These are phyloP conservation scores for Oidiodendron maius DNA, from an alignment of 495 filamentous ascomycete genomes.

Conservation along the genomic window DNA sequence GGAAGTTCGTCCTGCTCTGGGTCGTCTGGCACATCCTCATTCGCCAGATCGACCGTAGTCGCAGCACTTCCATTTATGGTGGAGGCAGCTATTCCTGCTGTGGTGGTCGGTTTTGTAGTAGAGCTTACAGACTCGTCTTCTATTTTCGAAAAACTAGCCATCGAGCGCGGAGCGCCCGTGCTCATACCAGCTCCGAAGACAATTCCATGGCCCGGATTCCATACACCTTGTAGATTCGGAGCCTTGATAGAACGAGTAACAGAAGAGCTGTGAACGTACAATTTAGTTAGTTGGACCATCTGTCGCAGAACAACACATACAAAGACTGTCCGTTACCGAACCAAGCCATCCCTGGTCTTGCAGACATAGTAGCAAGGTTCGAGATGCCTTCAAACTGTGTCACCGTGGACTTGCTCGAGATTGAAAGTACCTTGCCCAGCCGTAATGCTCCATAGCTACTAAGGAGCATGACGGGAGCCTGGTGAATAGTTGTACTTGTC, in stretches of 20 bases:
- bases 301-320: too few species aligned
- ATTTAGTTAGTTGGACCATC: too few species aligned
- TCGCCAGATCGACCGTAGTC: neutral
- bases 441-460: slow-evolving; percentile 22
- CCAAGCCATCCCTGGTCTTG: slow-evolving; percentile 7
- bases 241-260: slow-evolving; percentile 1
- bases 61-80: neutral
- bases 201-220: slow-evolving; percentile 19
- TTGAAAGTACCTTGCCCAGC: slow-evolving; percentile 17
- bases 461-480: slow-evolving; percentile 19
- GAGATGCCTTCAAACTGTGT: slow-evolving; percentile 6
- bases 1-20: slow-evolving; percentile 13
- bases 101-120: neutral
- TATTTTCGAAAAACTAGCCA: slow-evolving; percentile 8
- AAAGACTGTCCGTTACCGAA: slow-evolving; percentile 3
- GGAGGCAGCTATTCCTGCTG: neutral
- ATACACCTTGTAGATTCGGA: slow-evolving; percentile 7
- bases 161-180: neutral
- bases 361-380: neutral
- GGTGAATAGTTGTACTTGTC: neutral
- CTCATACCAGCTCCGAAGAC: slow-evolving; percentile 12
- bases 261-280: slow-evolving; percentile 1
- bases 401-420: slow-evolving; percentile 12
- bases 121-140: slow-evolving; percentile 14
- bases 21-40: slow-evolving; percentile 4